These are phyloP conservation scores for Citeromyces nyonsensis DNA, from an alignment of 805 yeast genomes.

Conservation along the genomic window DNA sequence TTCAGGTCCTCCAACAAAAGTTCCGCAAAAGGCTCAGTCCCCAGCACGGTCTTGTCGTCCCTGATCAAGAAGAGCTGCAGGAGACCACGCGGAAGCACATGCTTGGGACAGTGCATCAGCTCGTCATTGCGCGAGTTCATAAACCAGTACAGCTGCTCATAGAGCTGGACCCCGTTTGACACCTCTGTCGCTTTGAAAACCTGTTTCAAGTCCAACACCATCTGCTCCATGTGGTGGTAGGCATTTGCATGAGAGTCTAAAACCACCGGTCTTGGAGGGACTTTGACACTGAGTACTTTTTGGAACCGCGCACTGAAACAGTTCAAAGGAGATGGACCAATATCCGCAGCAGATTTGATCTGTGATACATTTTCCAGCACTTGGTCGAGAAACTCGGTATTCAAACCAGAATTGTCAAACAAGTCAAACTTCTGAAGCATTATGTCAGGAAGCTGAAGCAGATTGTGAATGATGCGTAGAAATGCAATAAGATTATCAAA, in stretches of 20 bases:
- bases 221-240: constrained; percentile 6
- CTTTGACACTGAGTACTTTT: constrained; percentile 25
- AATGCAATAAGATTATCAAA: neutral
- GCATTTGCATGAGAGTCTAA: constrained; percentile 9
- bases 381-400: too few species aligned
- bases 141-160: constrained; percentile 8
- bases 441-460: neutral
- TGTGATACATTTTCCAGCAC: too few species aligned
- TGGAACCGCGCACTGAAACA: constrained; percentile 32
- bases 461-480: neutral
- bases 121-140: constrained; percentile 9
- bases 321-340: constrained; percentile 4
- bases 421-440: constrained; percentile 4
- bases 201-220: constrained; percentile 21
- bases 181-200: constrained; percentile 17
- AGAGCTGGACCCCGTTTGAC: constrained; percentile 12
- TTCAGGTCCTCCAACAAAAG: constrained; percentile 25
- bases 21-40: constrained; percentile 21
- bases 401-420: constrained; percentile 1
- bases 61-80: constrained; percentile 47
- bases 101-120: constrained; percentile 8
- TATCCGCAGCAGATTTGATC: too few species aligned
- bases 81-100: constrained; percentile 43
- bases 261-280: constrained; percentile 23
- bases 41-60: constrained; percentile 45